Evolutionary conservation across 129 eudicot genomes (phyloP).

Genomic region (Apium graveolens): DNA sequence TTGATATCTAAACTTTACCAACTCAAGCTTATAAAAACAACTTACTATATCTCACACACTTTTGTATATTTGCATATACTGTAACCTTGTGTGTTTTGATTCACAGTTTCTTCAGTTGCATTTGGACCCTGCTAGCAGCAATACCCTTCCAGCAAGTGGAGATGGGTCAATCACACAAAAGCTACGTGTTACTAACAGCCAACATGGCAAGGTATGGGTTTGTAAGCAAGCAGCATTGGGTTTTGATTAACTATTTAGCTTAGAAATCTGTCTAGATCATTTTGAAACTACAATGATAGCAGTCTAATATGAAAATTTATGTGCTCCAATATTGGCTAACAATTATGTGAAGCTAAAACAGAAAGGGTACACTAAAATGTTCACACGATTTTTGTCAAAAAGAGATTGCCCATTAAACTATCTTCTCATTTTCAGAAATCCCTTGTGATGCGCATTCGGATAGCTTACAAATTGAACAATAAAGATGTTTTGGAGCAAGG

Average conservation of each 20-base stretch:
- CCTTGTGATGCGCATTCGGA: slow-evolving; percentile 84
- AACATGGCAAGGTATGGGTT: slow-evolving; percentile 81
- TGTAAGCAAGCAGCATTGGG: neutral
- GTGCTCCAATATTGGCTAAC: neutral
- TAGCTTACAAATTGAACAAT: slow-evolving; percentile 65
- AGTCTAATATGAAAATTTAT: neutral
- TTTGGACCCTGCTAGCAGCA: slow-evolving; percentile 90
- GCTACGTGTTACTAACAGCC: slow-evolving; percentile 75
- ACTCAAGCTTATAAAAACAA: neutral
- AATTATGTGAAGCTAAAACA: neutral
- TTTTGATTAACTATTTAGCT: neutral
- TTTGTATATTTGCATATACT: neutral
- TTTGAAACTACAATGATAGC: neutral
- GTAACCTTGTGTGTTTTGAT: slow-evolving; percentile 15
- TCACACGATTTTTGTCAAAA: neutral
- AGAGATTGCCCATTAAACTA: neutral
- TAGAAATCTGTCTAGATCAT: neutral
- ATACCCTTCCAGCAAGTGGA: slow-evolving; percentile 61
- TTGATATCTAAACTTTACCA: neutral
- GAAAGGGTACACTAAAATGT: neutral
- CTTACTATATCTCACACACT: neutral
- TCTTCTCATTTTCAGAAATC: slow-evolving; percentile 53
- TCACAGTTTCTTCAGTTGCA: slow-evolving; percentile 91
- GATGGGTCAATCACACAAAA: slow-evolving; percentile 69
- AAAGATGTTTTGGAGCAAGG: slow-evolving; percentile 90